Evolutionary conservation across 768 basidiomycete species (phyloP), one percentile per base, ranked within the genome.

Genomic region (Pulveroboletus frians): DNA sequence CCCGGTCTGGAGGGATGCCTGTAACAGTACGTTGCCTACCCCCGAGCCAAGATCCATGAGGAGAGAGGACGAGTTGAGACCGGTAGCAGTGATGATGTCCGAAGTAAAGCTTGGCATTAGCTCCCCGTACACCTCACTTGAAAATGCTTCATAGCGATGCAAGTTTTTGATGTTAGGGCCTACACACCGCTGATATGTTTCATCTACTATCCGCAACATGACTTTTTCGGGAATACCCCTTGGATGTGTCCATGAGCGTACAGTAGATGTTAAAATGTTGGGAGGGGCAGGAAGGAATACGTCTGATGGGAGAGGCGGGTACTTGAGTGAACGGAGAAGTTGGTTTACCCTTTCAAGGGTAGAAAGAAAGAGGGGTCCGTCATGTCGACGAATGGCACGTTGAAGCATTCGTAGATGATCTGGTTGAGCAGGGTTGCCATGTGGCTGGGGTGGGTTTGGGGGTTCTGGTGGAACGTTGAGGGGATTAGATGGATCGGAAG

Each of bases 121-220:
- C 63, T 96, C 94, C 52, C 88, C 95, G 60, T 92, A 97, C 23
- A 88, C 89, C 45, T 85, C 84, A 60, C 84, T 85, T 46, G 88
- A 83, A 73, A 94, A 84, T 27, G 89, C 81, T 59, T 81, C 79
- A 65, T 97, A 94, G 56, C 84, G 80, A 60, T 78, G 84, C 46
- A 98, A 76, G 49, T 76, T 78, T 45, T 81, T 79, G n/a, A 93
- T 81, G 58, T 88, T 81, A 0, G 96, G 96, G 5, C 94, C 94
- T 1, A 97, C 93, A 15, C 83, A 81, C 23, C 96, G 81, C 61
- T 97, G 92, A 61, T 99, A 98, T 32, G 85, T 88, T 72, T 97
- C 92, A 38, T 93, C 92, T 45, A 88, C 75, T 41, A 95, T 78
- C 36, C 85, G 83, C 71, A 83, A 76, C 49, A 87, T 72, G 2